Evolutionary conservation across 2,329 filamentous ascomycete species (phyloP), one percentile per base, ranked within the genome.

Genomic region (Nakataea oryzae): DNA sequence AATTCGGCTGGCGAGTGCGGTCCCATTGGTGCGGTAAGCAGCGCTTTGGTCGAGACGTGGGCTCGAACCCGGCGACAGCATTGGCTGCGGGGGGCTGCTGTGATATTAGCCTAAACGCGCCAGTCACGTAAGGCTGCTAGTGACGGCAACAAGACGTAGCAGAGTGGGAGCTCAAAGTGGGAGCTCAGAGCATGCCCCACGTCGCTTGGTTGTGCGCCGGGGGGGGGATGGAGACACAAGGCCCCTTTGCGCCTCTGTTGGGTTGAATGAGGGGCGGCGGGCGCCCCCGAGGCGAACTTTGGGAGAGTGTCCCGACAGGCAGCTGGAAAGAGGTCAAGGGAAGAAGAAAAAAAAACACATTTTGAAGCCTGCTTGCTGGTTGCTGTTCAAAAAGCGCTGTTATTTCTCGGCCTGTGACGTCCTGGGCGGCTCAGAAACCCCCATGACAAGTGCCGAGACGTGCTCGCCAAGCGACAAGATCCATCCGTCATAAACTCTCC

Each of bases 61-160:
- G 41, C 41, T n/a, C 41, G 17, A 9, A 50, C 9, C 21, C 7
- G 41, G 2, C 41, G 3, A 50, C 30, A 54, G 54, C 47, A 59
- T 62, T 58, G 61, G 57, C 27, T 54, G 57, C 47, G 24, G 8
- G n/a, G 41, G 24, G 27, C 28, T 21, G 21, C 11, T 9, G 13
- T 7, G 54, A 50, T 41, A 62, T 64, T 60, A 65, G 64, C 32
- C 64, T 65, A 63, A 64, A 64, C 57, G 17, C 30, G 32, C n/a
- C n/a, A n/a, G n/a, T 55, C 26, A 27, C 47, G 58, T 41, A 60
- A 60, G 58, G 58, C 58, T 60, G 58, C 27, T 54, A 26, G 34
- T 50, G 41, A 50, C 41, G 41, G 41, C 41, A 50, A 17, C 12
- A 41, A 8, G 27, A 41, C n/a, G n/a, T n/a, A n/a, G n/a, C n/a